A percentile compares a stretch with the other conserved stretches of the same genome.
Evolutionary conservation across 2,329 filamentous ascomycete species (phyloP).

Genomic region (Furcasterigmium furcatum): DNA sequence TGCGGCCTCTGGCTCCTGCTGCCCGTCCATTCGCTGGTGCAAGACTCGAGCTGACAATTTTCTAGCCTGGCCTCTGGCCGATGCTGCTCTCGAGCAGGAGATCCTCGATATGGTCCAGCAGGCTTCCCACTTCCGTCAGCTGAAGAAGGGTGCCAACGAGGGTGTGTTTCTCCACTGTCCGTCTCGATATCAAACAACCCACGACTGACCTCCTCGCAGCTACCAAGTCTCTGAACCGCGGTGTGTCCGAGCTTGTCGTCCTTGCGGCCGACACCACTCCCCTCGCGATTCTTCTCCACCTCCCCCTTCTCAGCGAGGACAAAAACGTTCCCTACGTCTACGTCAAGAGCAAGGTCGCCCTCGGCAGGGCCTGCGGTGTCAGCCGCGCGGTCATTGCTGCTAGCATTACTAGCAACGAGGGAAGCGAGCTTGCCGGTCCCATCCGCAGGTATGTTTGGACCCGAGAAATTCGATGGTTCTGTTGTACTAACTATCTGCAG

Average conservation of each 20-base stretch:
- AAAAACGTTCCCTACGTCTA: slow-evolving; percentile 68
- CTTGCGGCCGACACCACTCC: slow-evolving; percentile 86
- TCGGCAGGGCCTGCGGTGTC: slow-evolving; percentile 88
- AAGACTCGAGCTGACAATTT: background rate
- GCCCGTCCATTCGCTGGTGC: too few relatives aligned
- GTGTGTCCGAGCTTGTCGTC: slow-evolving; percentile 85
- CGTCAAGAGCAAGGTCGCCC: slow-evolving; percentile 67
- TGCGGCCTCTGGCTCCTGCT: background rate
- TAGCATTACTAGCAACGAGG: slow-evolving; percentile 89
- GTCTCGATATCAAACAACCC: too few relatives aligned
- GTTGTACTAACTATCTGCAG: background rate
- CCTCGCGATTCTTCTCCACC: slow-evolving; percentile 82
- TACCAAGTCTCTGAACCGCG: slow-evolving; percentile 88
- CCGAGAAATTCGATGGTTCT: too few relatives aligned
- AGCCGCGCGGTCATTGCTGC: slow-evolving; percentile 82
- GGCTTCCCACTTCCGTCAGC: slow-evolving; percentile 65
- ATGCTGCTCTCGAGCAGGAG: slow-evolving; percentile 72
- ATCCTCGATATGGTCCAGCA: slow-evolving; percentile 81
- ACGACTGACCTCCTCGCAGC: slow-evolving; percentile 28
- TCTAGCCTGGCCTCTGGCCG: slow-evolving; percentile 68
- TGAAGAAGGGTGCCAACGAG: slow-evolving; percentile 89
- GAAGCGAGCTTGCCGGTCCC: slow-evolving; percentile 80
- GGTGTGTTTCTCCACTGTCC: slow-evolving; percentile 1
- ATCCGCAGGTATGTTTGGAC: slow-evolving; percentile 56
- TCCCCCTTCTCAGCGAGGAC: slow-evolving; percentile 85